Conservation (phyloP, 495 filamentous ascomycete genomes). For the Daldinia childiae region DNA sequence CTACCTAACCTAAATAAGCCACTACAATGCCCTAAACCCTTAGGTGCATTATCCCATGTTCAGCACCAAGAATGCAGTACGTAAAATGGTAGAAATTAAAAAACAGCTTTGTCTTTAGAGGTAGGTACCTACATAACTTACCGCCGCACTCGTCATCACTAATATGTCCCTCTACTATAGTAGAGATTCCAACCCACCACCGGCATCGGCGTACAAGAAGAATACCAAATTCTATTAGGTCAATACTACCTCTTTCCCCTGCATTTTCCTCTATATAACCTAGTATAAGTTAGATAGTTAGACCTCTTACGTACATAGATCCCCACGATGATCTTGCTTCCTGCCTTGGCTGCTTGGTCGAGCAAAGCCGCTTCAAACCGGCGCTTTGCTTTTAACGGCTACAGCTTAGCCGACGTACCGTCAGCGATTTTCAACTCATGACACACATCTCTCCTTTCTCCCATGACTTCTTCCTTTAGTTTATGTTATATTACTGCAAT, state of each 20-base stretch:
- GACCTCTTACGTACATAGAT: not conserved
- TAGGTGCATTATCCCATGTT: not conserved
- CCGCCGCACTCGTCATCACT: not conserved
- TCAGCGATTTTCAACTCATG: slow-evolving; percentile 23
- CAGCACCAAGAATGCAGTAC: not conserved
- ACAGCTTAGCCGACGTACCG: slow-evolving; percentile 13
- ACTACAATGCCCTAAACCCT: not conserved
- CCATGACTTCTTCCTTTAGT: not conserved
- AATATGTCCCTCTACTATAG: not conserved
- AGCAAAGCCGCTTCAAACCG: slow-evolving; percentile 30
- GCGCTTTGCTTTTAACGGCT: slow-evolving; percentile 24
- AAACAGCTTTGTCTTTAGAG: not conserved
- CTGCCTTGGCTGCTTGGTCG: slow-evolving; percentile 1
- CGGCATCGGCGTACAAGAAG: not conserved
- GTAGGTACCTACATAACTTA: too few species aligned
- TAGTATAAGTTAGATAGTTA: not conserved
- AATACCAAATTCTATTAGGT: not conserved
- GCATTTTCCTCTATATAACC: not conserved
- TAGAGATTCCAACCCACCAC: not conserved
- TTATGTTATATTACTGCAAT: not conserved
- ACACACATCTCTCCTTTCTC: slow-evolving; percentile 15
- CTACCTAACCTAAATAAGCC: slow-evolving; percentile 29
- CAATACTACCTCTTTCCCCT: not conserved
- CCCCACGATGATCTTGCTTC: not conserved
- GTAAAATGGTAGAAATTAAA: not conserved